These are phyloP conservation scores for Gossypium anomalum DNA, from an alignment of 345 rosid species.

Conservation along the genomic window DNA sequence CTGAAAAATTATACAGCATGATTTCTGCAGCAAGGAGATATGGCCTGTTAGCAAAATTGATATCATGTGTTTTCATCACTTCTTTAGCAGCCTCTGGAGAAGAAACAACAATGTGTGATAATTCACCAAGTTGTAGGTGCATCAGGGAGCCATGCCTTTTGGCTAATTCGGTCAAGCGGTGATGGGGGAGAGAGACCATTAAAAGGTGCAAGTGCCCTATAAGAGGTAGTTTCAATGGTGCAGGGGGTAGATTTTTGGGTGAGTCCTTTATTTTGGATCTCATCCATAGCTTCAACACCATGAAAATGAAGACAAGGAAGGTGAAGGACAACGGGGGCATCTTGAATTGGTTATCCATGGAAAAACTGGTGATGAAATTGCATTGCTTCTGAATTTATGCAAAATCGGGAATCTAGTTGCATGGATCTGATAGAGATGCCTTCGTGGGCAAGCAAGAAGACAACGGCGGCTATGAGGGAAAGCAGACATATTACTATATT, in stretches of 20 bases:
- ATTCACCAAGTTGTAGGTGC: not conserved
- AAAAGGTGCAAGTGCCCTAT: not conserved
- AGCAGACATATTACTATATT: too few species aligned
- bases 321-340: not conserved
- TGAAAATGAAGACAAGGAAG: not conserved
- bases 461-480: too few species aligned
- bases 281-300: not conserved
- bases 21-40: not conserved
- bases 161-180: not conserved
- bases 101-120: not conserved
- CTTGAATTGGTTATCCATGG: not conserved
- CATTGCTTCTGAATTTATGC: too few species aligned
- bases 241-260: not conserved
- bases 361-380: not conserved
- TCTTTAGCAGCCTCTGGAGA: not conserved
- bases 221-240: not conserved
- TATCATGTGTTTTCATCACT: conserved; percentile 2
- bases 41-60: not conserved
- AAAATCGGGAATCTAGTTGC: too few species aligned
- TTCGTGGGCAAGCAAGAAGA: too few species aligned
- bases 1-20: not conserved
- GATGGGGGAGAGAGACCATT: not conserved
- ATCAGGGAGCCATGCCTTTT: not conserved
- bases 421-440: too few species aligned
- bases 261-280: not conserved